Conservation (phyloP, 108 stramenopile genomes). For the Cyclotella atomus region DNA sequence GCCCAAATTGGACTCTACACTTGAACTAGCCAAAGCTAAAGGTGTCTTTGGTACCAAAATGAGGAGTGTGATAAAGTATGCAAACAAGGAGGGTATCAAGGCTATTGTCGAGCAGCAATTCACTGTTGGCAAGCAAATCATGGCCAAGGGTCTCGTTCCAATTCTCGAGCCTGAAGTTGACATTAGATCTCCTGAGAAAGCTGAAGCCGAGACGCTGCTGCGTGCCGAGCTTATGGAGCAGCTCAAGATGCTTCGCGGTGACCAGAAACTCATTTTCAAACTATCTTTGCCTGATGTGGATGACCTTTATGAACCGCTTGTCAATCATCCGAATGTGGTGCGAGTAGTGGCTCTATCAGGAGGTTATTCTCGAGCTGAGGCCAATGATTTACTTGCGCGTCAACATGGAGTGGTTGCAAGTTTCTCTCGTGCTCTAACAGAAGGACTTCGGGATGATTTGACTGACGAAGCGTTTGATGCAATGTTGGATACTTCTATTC, state of each 20-base stretch:
- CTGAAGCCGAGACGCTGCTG: conserved; percentile 65
- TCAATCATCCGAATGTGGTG: conserved; percentile 70
- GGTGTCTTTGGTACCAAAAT: conserved; percentile 87
- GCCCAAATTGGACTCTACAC: conserved; percentile 57
- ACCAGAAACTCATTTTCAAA: conserved; percentile 70
- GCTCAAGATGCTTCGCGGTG: conserved; percentile 54
- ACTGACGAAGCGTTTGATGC: conserved; percentile 65
- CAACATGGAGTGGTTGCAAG: conserved; percentile 77
- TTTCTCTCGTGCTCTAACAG: conserved; percentile 81
- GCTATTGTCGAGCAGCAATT: conserved; percentile 84
- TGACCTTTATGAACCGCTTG: conserved; percentile 67
- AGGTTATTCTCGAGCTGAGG: conserved; percentile 73
- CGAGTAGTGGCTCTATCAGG: conserved; percentile 73
- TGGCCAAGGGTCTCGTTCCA: conserved; percentile 65
- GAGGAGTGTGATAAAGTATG: conserved; percentile 68
- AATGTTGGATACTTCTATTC: conserved; percentile 60
- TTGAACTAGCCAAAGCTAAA: conserved; percentile 53
- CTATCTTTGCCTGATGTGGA: conserved; percentile 66
- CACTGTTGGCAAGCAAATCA: conserved; percentile 70
- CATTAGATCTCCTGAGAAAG: conserved; percentile 68
- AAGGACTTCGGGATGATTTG: conserved; percentile 62
- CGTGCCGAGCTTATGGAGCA: conserved; percentile 58
- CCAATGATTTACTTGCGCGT: conserved; percentile 54
- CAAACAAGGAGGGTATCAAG: conserved; percentile 74
- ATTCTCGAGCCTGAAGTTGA: conserved; percentile 87